Evolutionary conservation across 768 basidiomycete species (phyloP).

Genomic region (Hydnomerulius pinastri): DNA sequence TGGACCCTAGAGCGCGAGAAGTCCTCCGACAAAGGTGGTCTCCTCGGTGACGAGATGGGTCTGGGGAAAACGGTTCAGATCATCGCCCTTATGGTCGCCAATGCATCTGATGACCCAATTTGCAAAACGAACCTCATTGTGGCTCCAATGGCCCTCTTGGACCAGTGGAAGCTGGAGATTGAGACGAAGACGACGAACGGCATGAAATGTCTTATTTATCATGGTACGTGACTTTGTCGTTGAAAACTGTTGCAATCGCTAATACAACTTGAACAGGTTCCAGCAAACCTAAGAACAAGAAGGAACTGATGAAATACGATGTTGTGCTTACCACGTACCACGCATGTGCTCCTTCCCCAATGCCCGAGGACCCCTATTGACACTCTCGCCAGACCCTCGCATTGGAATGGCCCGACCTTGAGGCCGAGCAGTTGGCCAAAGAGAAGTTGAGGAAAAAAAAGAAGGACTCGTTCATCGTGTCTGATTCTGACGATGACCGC

Average conservation of each 20-base stretch:
- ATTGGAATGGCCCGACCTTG: conserved; percentile 58
- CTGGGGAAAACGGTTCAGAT: conserved; percentile 63
- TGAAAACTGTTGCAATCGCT: background rate
- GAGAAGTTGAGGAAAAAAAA: conserved; percentile 17
- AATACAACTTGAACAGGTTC: conserved; percentile 24
- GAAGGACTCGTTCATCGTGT: conserved; percentile 24
- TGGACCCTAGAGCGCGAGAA: conserved; percentile 46
- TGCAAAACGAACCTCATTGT: conserved; percentile 70
- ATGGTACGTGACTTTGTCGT: conserved; percentile 39
- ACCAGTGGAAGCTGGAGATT: conserved; percentile 66
- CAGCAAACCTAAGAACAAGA: conserved; percentile 45
- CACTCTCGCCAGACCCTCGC: conserved; percentile 48
- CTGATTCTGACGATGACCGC: conserved; percentile 19
- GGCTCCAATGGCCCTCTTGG: conserved; percentile 63
- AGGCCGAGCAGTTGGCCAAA: conserved; percentile 39
- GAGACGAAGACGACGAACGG: conserved; percentile 55
- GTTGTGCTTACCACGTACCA: conserved; percentile 61
- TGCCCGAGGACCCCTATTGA: conserved; percentile 1
- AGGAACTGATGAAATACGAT: conserved; percentile 58
- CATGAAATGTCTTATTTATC: conserved; percentile 60
- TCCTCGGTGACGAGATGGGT: conserved; percentile 45
- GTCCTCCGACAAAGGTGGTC: conserved; percentile 28
- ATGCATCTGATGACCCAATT: conserved; percentile 48
- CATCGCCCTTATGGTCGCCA: conserved; percentile 61
- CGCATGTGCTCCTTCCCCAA: conserved; percentile 20